Conservation (phyloP, 177 flowering plant species). For the Vitis hybrid region DNA sequence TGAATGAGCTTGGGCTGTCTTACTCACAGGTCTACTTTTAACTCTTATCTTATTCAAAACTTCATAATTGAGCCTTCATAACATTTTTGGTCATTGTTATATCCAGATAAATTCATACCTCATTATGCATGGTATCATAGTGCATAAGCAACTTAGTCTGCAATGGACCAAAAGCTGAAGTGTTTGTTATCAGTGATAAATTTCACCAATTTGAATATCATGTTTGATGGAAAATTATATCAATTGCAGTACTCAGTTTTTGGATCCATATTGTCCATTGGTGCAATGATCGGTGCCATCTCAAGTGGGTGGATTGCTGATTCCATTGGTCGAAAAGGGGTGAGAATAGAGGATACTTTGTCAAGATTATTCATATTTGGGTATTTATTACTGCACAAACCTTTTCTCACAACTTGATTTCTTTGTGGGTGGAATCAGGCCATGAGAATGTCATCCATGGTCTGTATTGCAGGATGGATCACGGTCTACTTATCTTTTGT, state of each 20-base stretch:
- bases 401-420: too few relatives aligned
- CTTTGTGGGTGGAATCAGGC: constrained; percentile 13
- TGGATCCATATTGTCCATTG: constrained; percentile 19
- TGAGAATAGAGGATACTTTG: not conserved
- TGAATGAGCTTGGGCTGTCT: constrained; percentile 4
- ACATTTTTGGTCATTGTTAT: too few relatives aligned
- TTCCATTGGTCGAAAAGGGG: constrained; percentile 11
- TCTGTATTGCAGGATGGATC: constrained; percentile 27
- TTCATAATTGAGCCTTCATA: too few relatives aligned
- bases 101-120: too few relatives aligned
- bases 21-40: constrained; percentile 7
- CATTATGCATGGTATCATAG: too few relatives aligned
- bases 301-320: constrained; percentile 18
- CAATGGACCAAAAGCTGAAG: too few relatives aligned
- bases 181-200: too few relatives aligned
- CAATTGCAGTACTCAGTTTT: constrained; percentile 10
- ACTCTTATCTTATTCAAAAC: too few relatives aligned
- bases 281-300: constrained; percentile 20
- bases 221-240: constrained; percentile 1
- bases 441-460: constrained; percentile 25
- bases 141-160: too few relatives aligned
- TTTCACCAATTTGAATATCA: too few relatives aligned
- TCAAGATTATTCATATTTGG: too few relatives aligned
- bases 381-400: too few relatives aligned
- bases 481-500: constrained; percentile 10